Conservation (phyloP, 495 filamentous ascomycete species). For the Jackrogersella multiformis region DNA sequence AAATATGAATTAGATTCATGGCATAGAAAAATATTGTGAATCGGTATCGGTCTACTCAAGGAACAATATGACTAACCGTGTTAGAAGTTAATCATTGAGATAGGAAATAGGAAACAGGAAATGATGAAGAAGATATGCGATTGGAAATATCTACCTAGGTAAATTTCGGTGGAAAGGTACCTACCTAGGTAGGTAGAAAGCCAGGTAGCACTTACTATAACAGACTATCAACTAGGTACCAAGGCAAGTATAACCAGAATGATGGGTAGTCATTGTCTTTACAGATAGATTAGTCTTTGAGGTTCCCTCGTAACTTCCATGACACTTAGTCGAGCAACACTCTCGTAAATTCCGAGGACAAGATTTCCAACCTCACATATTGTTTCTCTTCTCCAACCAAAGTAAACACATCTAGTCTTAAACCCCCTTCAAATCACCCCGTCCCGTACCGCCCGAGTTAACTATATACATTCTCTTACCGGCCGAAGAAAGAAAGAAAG, state of each 20-base stretch:
- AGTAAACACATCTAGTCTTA: constrained; percentile 12
- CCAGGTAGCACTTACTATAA: too few relatives aligned
- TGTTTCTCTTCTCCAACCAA: neutral
- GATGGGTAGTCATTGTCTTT: neutral
- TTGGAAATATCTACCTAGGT: too few relatives aligned
- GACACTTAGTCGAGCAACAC: neutral
- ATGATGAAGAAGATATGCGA: too few relatives aligned
- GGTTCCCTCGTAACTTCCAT: neutral
- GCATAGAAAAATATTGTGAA: too few relatives aligned
- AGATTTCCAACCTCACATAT: neutral
- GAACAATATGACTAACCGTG: too few relatives aligned
- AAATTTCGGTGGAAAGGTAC: too few relatives aligned
- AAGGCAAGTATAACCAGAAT: neutral
- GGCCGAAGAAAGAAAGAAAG: neutral
- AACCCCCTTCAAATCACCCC: neutral
- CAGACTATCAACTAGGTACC: neutral
- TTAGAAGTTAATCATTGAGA: too few relatives aligned
- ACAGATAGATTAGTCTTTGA: neutral
- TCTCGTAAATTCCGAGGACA: neutral
- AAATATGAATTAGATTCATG: too few relatives aligned
- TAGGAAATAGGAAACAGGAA: too few relatives aligned
- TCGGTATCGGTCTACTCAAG: too few relatives aligned
- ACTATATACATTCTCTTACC: constrained; percentile 32
- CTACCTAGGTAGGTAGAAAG: too few relatives aligned
- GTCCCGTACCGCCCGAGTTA: constrained; percentile 5